phyloP scores from a whole-genome alignment of 176 grass and related monocot species.

The Oryza meyeriana region DNA sequence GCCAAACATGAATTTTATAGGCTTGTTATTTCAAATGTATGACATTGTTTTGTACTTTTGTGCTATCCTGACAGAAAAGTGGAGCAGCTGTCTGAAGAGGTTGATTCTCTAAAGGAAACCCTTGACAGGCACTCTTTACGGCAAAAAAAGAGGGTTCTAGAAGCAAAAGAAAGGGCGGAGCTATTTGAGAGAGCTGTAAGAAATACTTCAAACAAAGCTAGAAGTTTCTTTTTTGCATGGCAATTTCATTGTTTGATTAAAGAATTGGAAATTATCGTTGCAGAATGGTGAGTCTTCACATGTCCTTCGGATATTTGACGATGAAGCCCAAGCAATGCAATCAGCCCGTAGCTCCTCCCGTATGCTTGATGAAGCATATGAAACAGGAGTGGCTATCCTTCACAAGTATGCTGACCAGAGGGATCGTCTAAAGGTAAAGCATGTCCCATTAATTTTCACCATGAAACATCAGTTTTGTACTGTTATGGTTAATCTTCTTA shows the following conservation, averaged over 20 bases:
- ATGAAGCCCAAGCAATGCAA: constrained; percentile 86
- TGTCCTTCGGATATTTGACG: constrained; percentile 86
- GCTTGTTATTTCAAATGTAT: constrained; percentile 15
- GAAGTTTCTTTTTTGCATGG: constrained; percentile 3
- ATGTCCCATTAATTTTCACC: background rate
- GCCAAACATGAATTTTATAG: background rate
- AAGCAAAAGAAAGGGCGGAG: constrained; percentile 85
- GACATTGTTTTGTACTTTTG: constrained; percentile 9
- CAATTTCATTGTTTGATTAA: background rate
- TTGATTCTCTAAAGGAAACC: constrained; percentile 79
- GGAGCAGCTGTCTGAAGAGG: constrained; percentile 79
- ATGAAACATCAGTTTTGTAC: background rate
- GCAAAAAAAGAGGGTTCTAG: constrained; percentile 69
- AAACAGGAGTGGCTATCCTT: constrained; percentile 84
- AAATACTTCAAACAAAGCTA: constrained; percentile 25
- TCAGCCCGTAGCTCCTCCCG: constrained; percentile 74
- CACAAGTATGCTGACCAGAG: constrained; percentile 87
- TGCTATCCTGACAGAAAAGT: constrained; percentile 74
- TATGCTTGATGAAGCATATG: constrained; percentile 82
- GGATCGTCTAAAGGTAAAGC: constrained; percentile 80
- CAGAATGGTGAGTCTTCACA: constrained; percentile 95
- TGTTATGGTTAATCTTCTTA: background rate
- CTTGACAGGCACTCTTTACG: constrained; percentile 68
- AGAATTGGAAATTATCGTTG: constrained; percentile 9
- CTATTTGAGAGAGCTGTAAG: constrained; percentile 81